Conservation (phyloP, 345 rosid genomes). For the Murraya koenigii region DNA sequence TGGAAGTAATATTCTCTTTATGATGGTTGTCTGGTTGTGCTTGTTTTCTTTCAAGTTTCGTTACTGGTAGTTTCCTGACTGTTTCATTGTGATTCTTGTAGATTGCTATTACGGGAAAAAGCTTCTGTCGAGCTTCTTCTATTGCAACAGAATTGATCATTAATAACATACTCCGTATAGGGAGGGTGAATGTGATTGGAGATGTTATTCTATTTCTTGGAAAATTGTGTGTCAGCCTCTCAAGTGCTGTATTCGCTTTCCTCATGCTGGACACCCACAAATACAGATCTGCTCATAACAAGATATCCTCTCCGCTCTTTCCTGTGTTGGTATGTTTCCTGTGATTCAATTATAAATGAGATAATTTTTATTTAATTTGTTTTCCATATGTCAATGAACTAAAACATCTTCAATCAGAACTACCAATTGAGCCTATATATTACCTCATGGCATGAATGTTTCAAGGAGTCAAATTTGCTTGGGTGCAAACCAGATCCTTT, state of each 20-base stretch:
- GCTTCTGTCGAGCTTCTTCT: conserved; percentile 80
- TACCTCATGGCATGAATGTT: neutral
- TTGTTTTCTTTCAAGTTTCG: neutral
- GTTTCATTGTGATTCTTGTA: conserved; percentile 26
- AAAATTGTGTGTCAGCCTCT: conserved; percentile 88
- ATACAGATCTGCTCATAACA: conserved; percentile 71
- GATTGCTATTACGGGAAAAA: conserved; percentile 95
- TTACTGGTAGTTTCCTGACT: conserved; percentile 10
- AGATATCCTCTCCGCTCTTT: conserved; percentile 85
- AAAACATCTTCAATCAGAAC: neutral
- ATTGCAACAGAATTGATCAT: conserved; percentile 86
- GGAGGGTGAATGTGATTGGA: conserved; percentile 91
- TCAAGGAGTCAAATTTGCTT: neutral
- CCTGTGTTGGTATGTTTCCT: conserved; percentile 75
- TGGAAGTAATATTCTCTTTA: neutral
- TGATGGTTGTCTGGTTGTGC: neutral
- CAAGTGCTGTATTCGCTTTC: conserved; percentile 82
- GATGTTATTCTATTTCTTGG: conserved; percentile 89
- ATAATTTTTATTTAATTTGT: neutral
- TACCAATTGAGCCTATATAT: neutral
- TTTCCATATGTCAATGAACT: neutral
- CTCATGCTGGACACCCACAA: conserved; percentile 92
- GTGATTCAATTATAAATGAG: neutral
- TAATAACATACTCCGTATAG: conserved; percentile 82
- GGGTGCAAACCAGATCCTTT: neutral